Base-by-base conservation (phyloP, 225 moss, liverwort and hornwort species). In the Straminergon stramineum region DNA sequence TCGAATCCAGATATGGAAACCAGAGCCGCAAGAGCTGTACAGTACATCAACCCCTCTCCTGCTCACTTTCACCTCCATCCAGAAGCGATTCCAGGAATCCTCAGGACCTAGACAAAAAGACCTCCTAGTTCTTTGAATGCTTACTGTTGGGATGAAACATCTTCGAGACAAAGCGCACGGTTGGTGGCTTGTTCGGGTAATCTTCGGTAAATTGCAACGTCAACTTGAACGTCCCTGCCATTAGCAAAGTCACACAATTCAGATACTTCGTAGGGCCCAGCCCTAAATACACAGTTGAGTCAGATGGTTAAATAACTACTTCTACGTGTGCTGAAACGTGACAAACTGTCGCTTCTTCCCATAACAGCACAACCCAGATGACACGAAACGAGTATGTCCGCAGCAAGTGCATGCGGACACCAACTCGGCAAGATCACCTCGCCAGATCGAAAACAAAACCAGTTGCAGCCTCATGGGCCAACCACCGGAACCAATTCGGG, bases 81-180 rank as follows among this genome's bases (percentile, higher is more conserved):
- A 48, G 8, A 39, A 41, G 70, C 56, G 2, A 2, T 56, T 12
- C 86, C 67, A 56, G 15, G 1, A 79, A 16, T 9, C 1, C 60
- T 43, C 30, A 45, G 11, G 68, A 85, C 57, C 75, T 65, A 51
- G 65, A 2, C 18, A 20, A 28, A 51, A 71, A 84, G 11, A 48
- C n/a, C 62, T 52, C 55, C 34, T 16, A 22, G 1, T 48, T 62
- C 60, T 24, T 2, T 23, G 45, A 35, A 9, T 19, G 75, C 98
- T 94, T 87, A 98, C 98, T 98, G 90, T 98, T 98, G 12, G 98
- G 98, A 86, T 98, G 98, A 86, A 98, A 98, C 97, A 98, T 98
- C 94, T 98, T 98, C 48, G 98, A 98, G 60, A 98, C 98, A 88
- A 98, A 98, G 70, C 98, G 96, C 89, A 98, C 98, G 30, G 97